Percentiles rank a stretch among this genome's conserved stretches.
phyloP scores from a whole-genome alignment of 148 eudicot genomes.

The Hydrangea macrophylla region DNA sequence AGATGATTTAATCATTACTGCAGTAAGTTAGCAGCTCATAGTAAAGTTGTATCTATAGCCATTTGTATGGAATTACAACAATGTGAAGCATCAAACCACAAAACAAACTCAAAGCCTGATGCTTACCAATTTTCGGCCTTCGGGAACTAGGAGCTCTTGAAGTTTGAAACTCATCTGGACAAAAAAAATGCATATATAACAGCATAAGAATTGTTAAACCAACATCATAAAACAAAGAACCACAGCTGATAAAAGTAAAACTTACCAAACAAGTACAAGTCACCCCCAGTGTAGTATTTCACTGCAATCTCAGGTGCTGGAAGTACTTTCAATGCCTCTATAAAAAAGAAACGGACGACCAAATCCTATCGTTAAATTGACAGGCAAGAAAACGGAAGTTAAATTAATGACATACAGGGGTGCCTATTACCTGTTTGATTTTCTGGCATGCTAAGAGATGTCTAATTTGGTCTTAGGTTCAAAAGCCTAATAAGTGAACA shows the following conservation, averaged over 20 bases:
- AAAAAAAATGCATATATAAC: too few relatives aligned
- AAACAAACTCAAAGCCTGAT: background rate
- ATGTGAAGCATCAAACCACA: background rate
- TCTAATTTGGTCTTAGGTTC: background rate
- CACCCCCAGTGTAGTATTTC: slow-evolving; percentile 82
- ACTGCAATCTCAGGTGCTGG: slow-evolving; percentile 88
- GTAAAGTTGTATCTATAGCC: too few relatives aligned
- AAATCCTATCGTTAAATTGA: background rate
- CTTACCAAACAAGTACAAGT: slow-evolving; percentile 96
- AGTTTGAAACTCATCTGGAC: slow-evolving; percentile 94
- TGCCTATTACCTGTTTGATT: background rate
- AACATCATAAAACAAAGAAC: background rate
- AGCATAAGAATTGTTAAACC: slow-evolving; percentile 12
- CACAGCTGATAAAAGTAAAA: slow-evolving; percentile 13
- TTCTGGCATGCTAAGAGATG: background rate
- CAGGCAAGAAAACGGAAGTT: slow-evolving; percentile 2
- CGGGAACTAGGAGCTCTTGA: slow-evolving; percentile 78
- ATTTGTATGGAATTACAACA: background rate
- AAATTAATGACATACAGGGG: background rate
- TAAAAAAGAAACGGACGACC: background rate
- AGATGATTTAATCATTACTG: too few relatives aligned
- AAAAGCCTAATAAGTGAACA: background rate
- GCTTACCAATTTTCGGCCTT: slow-evolving; percentile 82
- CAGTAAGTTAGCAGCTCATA: too few relatives aligned
- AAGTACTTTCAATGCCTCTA: slow-evolving; percentile 70